These are phyloP conservation scores for Ceratocystis destructans DNA, from an alignment of 2,329 filamentous ascomycete genomes.

Conservation along the genomic window DNA sequence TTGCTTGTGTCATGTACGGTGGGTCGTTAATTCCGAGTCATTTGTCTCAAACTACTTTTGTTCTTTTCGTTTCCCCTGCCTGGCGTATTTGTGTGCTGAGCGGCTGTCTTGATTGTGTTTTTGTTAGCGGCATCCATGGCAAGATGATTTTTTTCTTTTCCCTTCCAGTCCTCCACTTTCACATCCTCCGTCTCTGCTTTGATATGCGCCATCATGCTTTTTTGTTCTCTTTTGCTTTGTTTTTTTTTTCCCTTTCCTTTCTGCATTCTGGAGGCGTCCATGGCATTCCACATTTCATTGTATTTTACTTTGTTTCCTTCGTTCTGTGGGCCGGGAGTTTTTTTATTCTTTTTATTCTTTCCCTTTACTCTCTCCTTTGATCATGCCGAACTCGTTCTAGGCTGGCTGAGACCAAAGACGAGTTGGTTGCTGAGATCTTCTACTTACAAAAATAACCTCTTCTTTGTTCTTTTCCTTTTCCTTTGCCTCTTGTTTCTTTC, in stretches of 20 bases:
- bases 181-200: background rate
- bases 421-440: background rate
- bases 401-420: background rate
- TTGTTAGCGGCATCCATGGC: constrained; percentile 8
- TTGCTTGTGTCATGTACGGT: background rate
- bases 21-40: background rate
- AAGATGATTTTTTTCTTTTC: constrained; percentile 23
- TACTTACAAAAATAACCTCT: background rate
- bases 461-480: background rate
- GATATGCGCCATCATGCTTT: constrained; percentile 1
- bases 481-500: background rate
- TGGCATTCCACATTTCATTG: constrained; percentile 2
- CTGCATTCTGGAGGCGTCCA: background rate
- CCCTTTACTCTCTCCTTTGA: constrained; percentile 12
- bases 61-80: background rate
- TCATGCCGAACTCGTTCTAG: constrained; percentile 18
- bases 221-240: constrained; percentile 10
- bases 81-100: background rate
- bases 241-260: no score
- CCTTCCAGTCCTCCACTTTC: background rate
- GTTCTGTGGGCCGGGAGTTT: background rate
- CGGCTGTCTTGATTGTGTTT: constrained; percentile 8
- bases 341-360: background rate
- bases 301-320: constrained; percentile 7
- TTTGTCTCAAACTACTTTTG: constrained; percentile 6